Percentiles rank a stretch among this genome's conserved stretches.
Conservation (phyloP, 176 grass and related monocot genomes). For the Juncus inflexus region DNA sequence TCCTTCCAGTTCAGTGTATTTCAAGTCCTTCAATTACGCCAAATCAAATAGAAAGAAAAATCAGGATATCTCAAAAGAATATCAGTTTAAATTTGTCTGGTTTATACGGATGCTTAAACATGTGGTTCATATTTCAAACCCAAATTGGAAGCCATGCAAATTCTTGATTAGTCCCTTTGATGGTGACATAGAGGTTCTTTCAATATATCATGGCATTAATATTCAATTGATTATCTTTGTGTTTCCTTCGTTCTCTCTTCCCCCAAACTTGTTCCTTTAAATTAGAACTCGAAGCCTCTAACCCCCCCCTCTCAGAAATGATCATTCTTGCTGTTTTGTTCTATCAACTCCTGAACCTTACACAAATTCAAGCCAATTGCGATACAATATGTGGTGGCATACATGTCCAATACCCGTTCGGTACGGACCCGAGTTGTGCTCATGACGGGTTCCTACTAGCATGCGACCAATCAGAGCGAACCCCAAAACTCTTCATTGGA, state of each 20-base stretch:
- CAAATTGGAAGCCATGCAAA: neutral
- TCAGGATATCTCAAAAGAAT: no score
- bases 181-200: no score
- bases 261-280: constrained; percentile 4
- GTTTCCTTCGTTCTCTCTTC: constrained; percentile 8
- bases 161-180: neutral
- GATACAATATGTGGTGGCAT: constrained; percentile 29
- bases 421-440: constrained; percentile 33
- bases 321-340: constrained; percentile 23
- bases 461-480: constrained; percentile 15
- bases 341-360: constrained; percentile 6
- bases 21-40: no score
- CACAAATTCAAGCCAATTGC: constrained; percentile 21
- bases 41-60: no score
- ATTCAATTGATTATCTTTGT: neutral
- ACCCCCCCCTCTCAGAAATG: neutral
- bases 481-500: constrained; percentile 37
- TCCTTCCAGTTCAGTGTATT: no score
- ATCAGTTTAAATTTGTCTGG: no score
- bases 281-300: neutral
- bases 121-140: no score
- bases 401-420: constrained; percentile 39
- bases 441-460: constrained; percentile 31
- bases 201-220: neutral
- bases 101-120: no score